Evolutionary conservation across 108 stramenopile genomes (phyloP).

Genomic region (Cyclostephanos invisitatus): DNA sequence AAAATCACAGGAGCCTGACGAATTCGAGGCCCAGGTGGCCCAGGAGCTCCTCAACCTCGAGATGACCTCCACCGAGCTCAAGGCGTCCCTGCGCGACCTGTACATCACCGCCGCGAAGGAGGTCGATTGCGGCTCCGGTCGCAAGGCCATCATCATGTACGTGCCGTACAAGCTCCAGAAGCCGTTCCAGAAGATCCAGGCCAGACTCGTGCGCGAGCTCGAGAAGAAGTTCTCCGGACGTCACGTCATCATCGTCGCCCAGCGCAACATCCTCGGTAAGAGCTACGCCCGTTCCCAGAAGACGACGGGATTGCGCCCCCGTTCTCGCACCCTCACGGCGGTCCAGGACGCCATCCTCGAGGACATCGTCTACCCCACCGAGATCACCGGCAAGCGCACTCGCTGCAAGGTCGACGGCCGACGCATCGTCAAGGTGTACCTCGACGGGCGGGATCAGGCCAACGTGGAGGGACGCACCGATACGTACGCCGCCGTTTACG

Average conservation of each 20-base stretch:
- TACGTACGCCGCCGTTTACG: constrained; percentile 97
- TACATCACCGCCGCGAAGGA: constrained; percentile 99
- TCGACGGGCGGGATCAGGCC: constrained; percentile 96
- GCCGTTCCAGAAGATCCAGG: constrained; percentile 97
- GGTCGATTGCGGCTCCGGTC: constrained; percentile 86
- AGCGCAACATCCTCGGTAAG: constrained; percentile 98
- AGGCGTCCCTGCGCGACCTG: constrained; percentile 86
- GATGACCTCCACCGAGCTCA: constrained; percentile 90
- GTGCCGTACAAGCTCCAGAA: constrained; percentile 97
- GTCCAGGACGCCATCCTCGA: constrained; percentile 99
- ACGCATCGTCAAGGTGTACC: constrained; percentile 94
- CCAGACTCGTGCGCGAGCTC: constrained; percentile 95
- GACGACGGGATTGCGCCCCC: constrained; percentile 93
- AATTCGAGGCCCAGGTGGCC: constrained; percentile 95
- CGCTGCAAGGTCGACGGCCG: constrained; percentile 97
- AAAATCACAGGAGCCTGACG: constrained; percentile 86
- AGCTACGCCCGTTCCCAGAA: constrained; percentile 86
- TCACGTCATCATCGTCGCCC: constrained; percentile 96
- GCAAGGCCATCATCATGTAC: constrained; percentile 96
- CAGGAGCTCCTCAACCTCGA: constrained; percentile 98
- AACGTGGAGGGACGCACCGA: constrained; percentile 96
- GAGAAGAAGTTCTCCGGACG: constrained; percentile 99
- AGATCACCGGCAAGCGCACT: constrained; percentile 99
- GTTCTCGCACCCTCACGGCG: constrained; percentile 95
- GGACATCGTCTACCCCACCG: constrained; percentile 98